Evolutionary conservation across 805 yeast genomes (phyloP), one percentile per base, ranked within the genome.

Genomic region (Hyphopichia homilentoma): DNA sequence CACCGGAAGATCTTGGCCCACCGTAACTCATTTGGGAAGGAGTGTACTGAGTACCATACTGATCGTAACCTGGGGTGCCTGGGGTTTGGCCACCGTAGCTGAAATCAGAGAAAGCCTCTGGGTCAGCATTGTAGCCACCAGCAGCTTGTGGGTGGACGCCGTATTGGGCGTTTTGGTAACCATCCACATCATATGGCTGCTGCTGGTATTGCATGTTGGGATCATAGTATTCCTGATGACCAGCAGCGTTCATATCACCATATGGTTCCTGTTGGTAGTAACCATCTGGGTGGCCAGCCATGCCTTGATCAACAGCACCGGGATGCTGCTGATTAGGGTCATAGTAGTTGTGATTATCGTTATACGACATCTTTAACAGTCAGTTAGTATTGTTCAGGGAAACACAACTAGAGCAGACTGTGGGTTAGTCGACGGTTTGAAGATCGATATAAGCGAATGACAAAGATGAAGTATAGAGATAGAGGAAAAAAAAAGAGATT

Each of bases 21-120:
- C 84, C 93, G 52, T 82, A 88, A 52, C 86, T 78, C 81, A 83
- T 78, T 59, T 84, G 93, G 4, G 95, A 85, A 16, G 94, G 89
- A 28, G 93, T 81, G 55, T 81, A 80, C 47, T 79, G 85, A 22
- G 83, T 75, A 24, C 80, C 80, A 44, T 77, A 76, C 47, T 74
- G 77, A 53, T 79, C 84, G 50, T 79, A 80, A 24, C 79, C 79
- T 6, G 84, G 79, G 35, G 82, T 75, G 31, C 85, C 87, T 16
- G 60, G 57, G 24, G 52, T 46, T 39, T 50, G 58, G 24, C 61
- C 61, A 39, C 85, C 85, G 46, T 77, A 76, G 37, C 78, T 68
- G 48, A 79, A 79, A 52, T 79, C 86, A 16, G 82, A 75, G 37
- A 79, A 79, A 36, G 80, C 81, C 52, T 79, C 84, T 7, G 75